A percentile compares a stretch with the other conserved stretches of the same genome.
These are phyloP conservation scores for Pichia cactophila DNA, from an alignment of 1,139 yeast species.

Conservation along the genomic window DNA sequence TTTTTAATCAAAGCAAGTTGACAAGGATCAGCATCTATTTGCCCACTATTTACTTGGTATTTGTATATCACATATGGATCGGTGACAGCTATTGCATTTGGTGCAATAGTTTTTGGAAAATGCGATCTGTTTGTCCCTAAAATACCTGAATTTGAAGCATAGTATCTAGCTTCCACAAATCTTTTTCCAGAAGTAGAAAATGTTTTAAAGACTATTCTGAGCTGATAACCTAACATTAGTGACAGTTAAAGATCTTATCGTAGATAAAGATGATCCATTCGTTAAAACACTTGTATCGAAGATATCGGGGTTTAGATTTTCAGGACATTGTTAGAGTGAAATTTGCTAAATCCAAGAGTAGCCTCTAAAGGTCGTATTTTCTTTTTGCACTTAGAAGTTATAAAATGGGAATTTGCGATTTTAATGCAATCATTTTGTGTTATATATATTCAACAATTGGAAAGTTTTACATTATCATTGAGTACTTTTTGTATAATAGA, in stretches of 20 bases:
- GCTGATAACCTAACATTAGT: no score
- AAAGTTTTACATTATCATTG: no score
- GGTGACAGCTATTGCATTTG: conserved; percentile 38
- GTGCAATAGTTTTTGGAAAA: background rate
- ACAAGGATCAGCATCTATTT: conserved; percentile 45
- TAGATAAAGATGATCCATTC: background rate
- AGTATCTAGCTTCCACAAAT: background rate
- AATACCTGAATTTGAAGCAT: background rate
- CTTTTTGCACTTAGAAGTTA: no score
- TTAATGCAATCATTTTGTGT: no score
- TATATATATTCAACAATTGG: no score
- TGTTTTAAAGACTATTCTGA: background rate
- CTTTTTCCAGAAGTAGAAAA: background rate
- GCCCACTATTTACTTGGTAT: conserved; percentile 43
- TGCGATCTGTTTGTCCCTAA: conserved; percentile 6
- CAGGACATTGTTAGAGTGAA: background rate
- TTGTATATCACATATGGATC: conserved; percentile 60
- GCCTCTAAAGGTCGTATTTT: no score
- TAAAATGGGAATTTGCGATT: no score
- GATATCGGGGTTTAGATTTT: background rate
- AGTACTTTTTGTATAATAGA: background rate
- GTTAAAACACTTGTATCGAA: background rate
- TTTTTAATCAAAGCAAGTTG: conserved; percentile 34
- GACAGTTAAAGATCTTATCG: no score
- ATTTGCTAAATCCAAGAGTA: background rate